Conservation (phyloP, 179 eudicot genomes). For the Pouteria campechiana region DNA sequence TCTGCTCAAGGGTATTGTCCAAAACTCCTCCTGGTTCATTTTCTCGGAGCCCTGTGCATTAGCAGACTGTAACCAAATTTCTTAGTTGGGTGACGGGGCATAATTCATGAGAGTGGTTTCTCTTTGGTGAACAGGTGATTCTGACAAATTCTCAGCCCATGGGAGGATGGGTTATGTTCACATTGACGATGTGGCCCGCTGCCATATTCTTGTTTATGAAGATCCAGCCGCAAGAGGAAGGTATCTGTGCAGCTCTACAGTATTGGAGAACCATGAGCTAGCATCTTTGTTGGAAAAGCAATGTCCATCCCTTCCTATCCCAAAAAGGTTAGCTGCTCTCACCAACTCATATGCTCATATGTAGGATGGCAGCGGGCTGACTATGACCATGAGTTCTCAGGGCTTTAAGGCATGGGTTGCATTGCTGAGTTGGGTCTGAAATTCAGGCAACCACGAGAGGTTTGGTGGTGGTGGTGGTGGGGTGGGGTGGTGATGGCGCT, state of each 20-base stretch:
- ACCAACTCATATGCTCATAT: too few relatives aligned
- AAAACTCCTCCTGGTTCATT: neutral
- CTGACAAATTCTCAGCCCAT: constrained; percentile 47
- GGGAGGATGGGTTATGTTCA: constrained; percentile 98
- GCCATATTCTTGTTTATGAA: constrained; percentile 80
- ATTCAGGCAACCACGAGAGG: too few relatives aligned
- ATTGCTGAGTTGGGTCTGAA: too few relatives aligned
- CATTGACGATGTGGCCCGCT: constrained; percentile 77
- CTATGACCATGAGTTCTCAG: too few relatives aligned
- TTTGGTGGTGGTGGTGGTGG: too few relatives aligned
- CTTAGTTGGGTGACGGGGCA: too few relatives aligned
- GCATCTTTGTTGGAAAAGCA: constrained; percentile 39
- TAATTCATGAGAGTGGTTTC: too few relatives aligned
- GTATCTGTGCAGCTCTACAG: constrained; percentile 73
- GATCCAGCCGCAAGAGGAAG: constrained; percentile 56
- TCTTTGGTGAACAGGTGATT: constrained; percentile 32
- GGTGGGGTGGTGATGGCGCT: too few relatives aligned
- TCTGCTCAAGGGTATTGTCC: constrained; percentile 68
- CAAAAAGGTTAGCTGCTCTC: constrained; percentile 32
- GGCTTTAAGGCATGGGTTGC: too few relatives aligned
- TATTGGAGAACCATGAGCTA: constrained; percentile 53
- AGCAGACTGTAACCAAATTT: too few relatives aligned
- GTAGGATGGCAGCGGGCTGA: too few relatives aligned
- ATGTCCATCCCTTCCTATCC: constrained; percentile 71
- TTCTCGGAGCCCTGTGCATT: too few relatives aligned